Evolutionary conservation across 371 early-diverging fungal genomes (phyloP).

Genomic region (Saksenaea vasiformis): DNA sequence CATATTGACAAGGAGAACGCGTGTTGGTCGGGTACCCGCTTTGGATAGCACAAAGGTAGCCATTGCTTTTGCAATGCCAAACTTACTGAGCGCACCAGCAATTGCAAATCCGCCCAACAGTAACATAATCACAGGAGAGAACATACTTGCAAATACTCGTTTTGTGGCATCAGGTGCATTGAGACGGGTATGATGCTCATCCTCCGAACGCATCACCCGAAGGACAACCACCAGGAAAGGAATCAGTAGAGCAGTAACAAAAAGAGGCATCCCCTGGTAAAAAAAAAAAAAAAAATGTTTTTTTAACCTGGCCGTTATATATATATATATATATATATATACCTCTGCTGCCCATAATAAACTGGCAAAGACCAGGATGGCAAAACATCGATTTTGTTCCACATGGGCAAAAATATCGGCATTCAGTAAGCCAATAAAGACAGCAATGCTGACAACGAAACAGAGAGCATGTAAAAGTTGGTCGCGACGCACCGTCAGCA

Average conservation of each 20-base stretch:
- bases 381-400: conserved; percentile 84
- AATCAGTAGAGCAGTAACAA: conserved; percentile 88
- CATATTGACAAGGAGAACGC: conserved; percentile 91
- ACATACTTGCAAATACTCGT: conserved; percentile 76
- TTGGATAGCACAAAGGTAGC: conserved; percentile 88
- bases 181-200: conserved; percentile 44
- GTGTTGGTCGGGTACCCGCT: conserved; percentile 84
- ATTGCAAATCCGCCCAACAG: conserved; percentile 82
- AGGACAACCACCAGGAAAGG: conserved; percentile 86
- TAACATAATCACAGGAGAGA: conserved; percentile 83
- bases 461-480: conserved; percentile 38
- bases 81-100: conserved; percentile 81
- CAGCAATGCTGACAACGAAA: conserved; percentile 48
- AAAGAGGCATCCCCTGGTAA: conserved; percentile 86
- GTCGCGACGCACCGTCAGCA: conserved; percentile 38
- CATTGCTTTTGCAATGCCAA: conserved; percentile 89
- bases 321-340: too few relatives aligned
- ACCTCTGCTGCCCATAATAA: conserved; percentile 95
- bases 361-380: conserved; percentile 85
- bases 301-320: too few relatives aligned
- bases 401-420: conserved; percentile 57
- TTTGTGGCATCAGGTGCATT: conserved; percentile 69
- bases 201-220: conserved; percentile 76
- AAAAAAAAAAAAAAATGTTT: background rate
- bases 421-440: conserved; percentile 58